phyloP scores from a whole-genome alignment of 768 basidiomycete species.

The Myochromella boudieri region DNA sequence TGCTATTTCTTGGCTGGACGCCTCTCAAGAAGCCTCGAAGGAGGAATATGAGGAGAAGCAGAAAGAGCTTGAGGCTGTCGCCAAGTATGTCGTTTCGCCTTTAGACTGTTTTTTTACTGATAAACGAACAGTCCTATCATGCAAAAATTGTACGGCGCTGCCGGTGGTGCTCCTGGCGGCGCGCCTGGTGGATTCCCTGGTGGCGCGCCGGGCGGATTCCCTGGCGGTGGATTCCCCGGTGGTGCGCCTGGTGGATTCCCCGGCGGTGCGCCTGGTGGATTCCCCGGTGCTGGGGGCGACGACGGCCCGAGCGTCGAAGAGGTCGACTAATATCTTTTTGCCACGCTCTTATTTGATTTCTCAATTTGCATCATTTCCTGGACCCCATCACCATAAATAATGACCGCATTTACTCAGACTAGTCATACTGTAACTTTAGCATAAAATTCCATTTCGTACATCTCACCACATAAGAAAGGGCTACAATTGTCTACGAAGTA shows the following conservation, averaged over 20 bases:
- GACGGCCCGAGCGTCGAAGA: slow-evolving; percentile 92
- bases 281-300: slow-evolving; percentile 66
- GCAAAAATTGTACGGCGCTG: slow-evolving; percentile 75
- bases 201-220: slow-evolving; percentile 65
- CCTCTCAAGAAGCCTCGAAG: slow-evolving; percentile 86
- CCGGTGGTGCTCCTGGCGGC: slow-evolving; percentile 64
- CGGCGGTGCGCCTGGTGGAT: slow-evolving; percentile 64
- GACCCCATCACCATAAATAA: slow-evolving; percentile 13
- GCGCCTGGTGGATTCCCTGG: slow-evolving; percentile 60
- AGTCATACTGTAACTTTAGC: slow-evolving; percentile 3
- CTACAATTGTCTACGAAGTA: no score
- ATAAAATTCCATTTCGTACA: slow-evolving; percentile 7
- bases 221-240: slow-evolving; percentile 66
- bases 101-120: background rate
- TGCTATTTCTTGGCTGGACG: slow-evolving; percentile 82
- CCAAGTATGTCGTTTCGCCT: slow-evolving; percentile 43
- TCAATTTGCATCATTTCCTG: slow-evolving; percentile 9
- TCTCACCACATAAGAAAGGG: no score
- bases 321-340: slow-evolving; percentile 59
- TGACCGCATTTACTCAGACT: no score
- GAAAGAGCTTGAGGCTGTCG: slow-evolving; percentile 87
- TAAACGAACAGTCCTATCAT: slow-evolving; percentile 45
- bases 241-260: slow-evolving; percentile 58
- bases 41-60: slow-evolving; percentile 93
- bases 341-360: slow-evolving; percentile 15